Conservation (phyloP, 805 yeast species). For the Jamesozyma rosinii region DNA sequence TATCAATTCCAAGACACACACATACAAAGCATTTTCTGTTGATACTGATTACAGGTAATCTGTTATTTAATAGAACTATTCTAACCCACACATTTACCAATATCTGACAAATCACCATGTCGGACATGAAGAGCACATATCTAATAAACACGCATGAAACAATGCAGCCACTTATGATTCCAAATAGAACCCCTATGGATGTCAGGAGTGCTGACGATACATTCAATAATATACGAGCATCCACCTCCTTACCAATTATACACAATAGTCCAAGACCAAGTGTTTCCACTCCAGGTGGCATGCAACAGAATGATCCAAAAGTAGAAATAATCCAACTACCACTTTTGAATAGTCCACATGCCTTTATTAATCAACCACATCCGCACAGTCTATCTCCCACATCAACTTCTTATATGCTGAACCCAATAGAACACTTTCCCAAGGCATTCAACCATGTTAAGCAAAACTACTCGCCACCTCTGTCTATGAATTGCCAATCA, state of each 20-base stretch:
- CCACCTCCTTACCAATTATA: background rate
- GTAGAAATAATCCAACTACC: background rate
- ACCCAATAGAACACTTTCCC: background rate
- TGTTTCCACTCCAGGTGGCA: background rate
- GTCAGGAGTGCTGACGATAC: background rate
- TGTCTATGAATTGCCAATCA: background rate
- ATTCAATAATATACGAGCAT: background rate
- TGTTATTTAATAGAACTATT: too few species aligned
- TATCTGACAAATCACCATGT: background rate
- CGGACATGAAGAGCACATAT: constrained; percentile 1
- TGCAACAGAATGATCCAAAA: background rate
- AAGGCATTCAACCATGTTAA: background rate
- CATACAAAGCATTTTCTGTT: background rate
- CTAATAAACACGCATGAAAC: constrained; percentile 3
- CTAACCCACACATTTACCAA: too few species aligned
- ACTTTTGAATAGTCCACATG: background rate
- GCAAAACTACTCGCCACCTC: background rate
- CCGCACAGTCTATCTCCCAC: background rate
- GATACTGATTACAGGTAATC: too few species aligned
- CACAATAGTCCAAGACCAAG: background rate
- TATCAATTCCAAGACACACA: background rate
- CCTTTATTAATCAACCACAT: background rate
- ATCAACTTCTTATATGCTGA: background rate
- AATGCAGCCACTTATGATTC: constrained; percentile 9
- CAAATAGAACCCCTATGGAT: background rate